phyloP scores from a whole-genome alignment of 2,329 filamentous ascomycete genomes.

The Talaromyces sp. region DNA sequence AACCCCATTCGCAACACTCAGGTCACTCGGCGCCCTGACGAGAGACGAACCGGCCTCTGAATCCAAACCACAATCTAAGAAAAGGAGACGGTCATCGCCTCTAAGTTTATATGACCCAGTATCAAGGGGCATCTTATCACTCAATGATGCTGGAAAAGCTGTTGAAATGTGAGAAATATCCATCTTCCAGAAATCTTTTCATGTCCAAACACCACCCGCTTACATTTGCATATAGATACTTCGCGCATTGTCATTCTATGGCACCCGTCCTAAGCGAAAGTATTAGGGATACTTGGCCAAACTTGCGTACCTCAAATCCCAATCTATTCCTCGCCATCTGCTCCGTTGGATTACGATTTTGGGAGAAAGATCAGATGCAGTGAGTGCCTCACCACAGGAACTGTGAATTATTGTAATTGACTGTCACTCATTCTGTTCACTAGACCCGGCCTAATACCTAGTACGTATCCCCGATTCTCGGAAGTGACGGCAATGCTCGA shows the following conservation, averaged over 20 bases:
- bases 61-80: slow-evolving; percentile 5
- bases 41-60: slow-evolving; percentile 17
- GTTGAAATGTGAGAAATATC: background rate
- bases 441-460: background rate
- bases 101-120: slow-evolving; percentile 9
- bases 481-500: slow-evolving; percentile 13
- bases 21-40: slow-evolving; percentile 20
- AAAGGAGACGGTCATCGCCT: background rate
- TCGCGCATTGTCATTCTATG: slow-evolving; percentile 22
- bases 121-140: background rate
- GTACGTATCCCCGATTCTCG: slow-evolving; percentile 6
- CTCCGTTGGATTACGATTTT: slow-evolving; percentile 23
- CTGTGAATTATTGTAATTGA: background rate
- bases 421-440: background rate
- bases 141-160: slow-evolving; percentile 1
- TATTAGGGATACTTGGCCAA: slow-evolving; percentile 17
- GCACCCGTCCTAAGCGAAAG: slow-evolving; percentile 20
- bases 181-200: background rate
- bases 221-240: slow-evolving; percentile 19
- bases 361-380: slow-evolving; percentile 15
- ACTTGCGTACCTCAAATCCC: slow-evolving; percentile 12
- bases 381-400: background rate
- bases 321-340: slow-evolving; percentile 23
- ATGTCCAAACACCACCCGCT: background rate
- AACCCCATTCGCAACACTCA: slow-evolving; percentile 23